Evolutionary conservation across 2,329 filamentous ascomycete genomes (phyloP).

Genomic region (Venturia oleaginea): DNA sequence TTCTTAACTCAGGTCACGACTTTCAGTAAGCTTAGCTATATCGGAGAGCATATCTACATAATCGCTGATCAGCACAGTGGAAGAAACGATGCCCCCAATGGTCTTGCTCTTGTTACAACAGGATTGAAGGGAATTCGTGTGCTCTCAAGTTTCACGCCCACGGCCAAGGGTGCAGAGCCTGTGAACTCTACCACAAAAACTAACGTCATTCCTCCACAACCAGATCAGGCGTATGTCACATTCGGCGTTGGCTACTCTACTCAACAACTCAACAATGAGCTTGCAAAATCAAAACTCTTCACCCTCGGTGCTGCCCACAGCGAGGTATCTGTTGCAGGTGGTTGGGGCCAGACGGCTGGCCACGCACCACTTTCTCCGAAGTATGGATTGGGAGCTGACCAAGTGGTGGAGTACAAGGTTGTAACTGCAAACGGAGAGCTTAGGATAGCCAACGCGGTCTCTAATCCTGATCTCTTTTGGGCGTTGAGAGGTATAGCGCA

Average conservation of each 20-base stretch:
- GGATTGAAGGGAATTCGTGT: constrained; percentile 2
- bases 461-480: constrained; percentile 15
- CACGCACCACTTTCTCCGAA: constrained; percentile 2
- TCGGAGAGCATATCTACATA: background rate
- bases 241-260: constrained; percentile 8
- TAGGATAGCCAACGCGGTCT: constrained; percentile 10
- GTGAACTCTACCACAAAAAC: constrained; percentile 2
- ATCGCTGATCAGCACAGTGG: background rate
- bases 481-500: constrained; percentile 14
- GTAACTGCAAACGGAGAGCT: constrained; percentile 22
- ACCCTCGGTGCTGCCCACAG: constrained; percentile 13
- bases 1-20: constrained; percentile 12
- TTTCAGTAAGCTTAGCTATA: constrained; percentile 1
- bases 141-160: background rate
- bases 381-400: constrained; percentile 26
- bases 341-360: constrained; percentile 10
- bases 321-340: constrained; percentile 4
- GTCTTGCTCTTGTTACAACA: background rate
- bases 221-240: constrained; percentile 7
- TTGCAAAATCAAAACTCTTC: background rate
- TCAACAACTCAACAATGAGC: constrained; percentile 1
- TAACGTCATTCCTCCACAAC: background rate
- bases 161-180: constrained; percentile 4
- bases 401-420: constrained; percentile 21
- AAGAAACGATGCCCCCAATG: constrained; percentile 10